A percentile compares a stretch with the other conserved stretches of the same genome.
Conservation (phyloP, 495 filamentous ascomycete genomes). For the Aspergillus ellipticus region DNA sequence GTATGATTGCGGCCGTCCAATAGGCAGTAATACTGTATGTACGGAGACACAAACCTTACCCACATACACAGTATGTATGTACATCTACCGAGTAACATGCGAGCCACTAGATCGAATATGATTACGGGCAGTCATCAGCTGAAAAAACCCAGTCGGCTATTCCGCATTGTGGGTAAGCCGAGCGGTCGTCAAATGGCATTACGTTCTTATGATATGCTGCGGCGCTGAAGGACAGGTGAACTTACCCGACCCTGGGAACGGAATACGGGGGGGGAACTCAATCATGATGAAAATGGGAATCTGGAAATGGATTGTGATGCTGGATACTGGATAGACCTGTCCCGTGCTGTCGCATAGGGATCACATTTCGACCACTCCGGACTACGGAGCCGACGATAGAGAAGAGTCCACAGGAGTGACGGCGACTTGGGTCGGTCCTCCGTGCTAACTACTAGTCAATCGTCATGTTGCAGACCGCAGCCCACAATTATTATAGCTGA, state of each 20-base stretch:
- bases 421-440: background rate
- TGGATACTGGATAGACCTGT: background rate
- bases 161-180: constrained; percentile 17
- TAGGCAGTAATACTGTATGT: constrained; percentile 2
- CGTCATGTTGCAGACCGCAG: background rate
- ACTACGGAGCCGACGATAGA: no score
- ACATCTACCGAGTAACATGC: constrained; percentile 13
- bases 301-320: background rate
- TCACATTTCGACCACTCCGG: background rate
- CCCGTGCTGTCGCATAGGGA: background rate
- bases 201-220: constrained; percentile 16
- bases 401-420: background rate
- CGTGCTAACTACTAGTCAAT: constrained; percentile 5
- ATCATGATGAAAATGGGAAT: no score
- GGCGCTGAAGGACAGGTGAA: constrained; percentile 1
- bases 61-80: constrained; percentile 5
- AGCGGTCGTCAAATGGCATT: constrained; percentile 16
- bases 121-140: constrained; percentile 23
- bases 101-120: constrained; percentile 11
- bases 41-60: background rate
- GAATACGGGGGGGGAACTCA: background rate
- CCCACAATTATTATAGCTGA: constrained; percentile 7
- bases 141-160: constrained; percentile 17
- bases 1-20: background rate
- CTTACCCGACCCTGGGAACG: background rate